phyloP scores from a whole-genome alignment of 2,329 filamentous ascomycete genomes.

The Endocalyx cinctus region DNA sequence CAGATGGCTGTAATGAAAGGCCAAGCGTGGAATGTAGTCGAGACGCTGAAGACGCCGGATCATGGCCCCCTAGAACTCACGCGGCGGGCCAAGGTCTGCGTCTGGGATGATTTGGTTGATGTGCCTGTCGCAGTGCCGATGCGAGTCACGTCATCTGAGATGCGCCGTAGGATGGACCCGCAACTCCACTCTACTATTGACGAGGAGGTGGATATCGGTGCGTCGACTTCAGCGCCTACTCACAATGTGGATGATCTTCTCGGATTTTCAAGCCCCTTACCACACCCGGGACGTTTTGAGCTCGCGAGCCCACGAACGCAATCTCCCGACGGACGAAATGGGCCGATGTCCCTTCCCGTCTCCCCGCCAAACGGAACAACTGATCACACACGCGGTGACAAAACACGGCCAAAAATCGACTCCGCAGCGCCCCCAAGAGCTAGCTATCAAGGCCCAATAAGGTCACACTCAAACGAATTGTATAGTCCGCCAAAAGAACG shows the following conservation, averaged over 20 bases:
- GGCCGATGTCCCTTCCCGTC: too few relatives aligned
- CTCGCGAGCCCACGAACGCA: slow-evolving; percentile 45
- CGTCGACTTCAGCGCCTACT: slow-evolving; percentile 44
- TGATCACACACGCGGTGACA: too few relatives aligned
- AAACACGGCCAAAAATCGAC: slow-evolving; percentile 9
- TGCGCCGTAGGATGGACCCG: slow-evolving; percentile 59
- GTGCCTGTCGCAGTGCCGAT: slow-evolving; percentile 92
- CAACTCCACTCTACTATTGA: slow-evolving; percentile 49
- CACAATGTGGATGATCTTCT: slow-evolving; percentile 62
- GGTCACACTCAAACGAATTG: slow-evolving; percentile 36
- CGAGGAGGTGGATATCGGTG: slow-evolving; percentile 90
- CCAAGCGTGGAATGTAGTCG: slow-evolving; percentile 98
- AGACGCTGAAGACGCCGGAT: slow-evolving; percentile 87
- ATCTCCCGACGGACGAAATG: slow-evolving; percentile 32
- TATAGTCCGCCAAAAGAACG: slow-evolving; percentile 46
- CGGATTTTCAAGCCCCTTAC: slow-evolving; percentile 59
- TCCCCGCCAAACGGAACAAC: too few relatives aligned
- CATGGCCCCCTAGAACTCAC: slow-evolving; percentile 93
- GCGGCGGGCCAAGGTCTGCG: slow-evolving; percentile 82
- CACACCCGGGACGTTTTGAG: slow-evolving; percentile 73
- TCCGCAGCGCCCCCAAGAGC: slow-evolving; percentile 14
- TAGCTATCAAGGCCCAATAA: slow-evolving; percentile 38
- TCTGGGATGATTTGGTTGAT: slow-evolving; percentile 97
- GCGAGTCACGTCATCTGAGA: slow-evolving; percentile 78
- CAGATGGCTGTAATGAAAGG: slow-evolving; percentile 99